Evolutionary conservation across 805 yeast genomes (phyloP), one percentile per base, ranked within the genome.

Genomic region (Torulaspora franciscae): DNA sequence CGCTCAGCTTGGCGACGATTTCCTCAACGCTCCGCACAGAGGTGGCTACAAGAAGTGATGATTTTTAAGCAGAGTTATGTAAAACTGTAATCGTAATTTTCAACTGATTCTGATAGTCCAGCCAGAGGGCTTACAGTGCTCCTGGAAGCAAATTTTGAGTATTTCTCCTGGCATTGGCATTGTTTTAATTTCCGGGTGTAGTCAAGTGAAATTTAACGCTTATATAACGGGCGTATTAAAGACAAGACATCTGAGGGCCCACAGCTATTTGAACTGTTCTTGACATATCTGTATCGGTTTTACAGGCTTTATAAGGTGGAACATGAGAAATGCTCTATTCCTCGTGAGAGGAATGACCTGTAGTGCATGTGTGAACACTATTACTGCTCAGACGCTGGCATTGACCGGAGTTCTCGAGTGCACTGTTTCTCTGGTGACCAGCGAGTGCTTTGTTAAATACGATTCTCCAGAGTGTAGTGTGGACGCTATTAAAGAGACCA

Each of bases 311-410:
- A 14, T 4, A 27, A 32, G 46, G 42, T 40, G 28, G 26, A 13
- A 13, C 28, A 48, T 49, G 53, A 46, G 53, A 35, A 46, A 50
- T 19, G 51, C 43, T n/a, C 36, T 43, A n/a, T 40, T 53, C 17
- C 45, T 35, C n/a, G 62, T 72, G 7, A 50, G 67, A 10, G 98
- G 98, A 4, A 91, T 91, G 98, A 89, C 97, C 6, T 91, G 98
- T 59, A 83, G 95, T 2, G 77, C 95, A 1, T 91, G 98, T 60
- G 76, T 84, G 0, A 72, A 81, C 1, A 70, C 95, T 0, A 77
- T 91, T 13, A 76, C 81, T 1, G 66, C 65, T 19, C 80, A 81
- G 0, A 55, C 86, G 22, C 64, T 70, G 44, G 58, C 57, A 1
- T 39, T 78, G 7, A 65, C 69, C 0, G 83, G 83, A 2, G 85